Base-by-base conservation (phyloP, 768 basidiomycete species). In the Dioszegia crocea region DNA sequence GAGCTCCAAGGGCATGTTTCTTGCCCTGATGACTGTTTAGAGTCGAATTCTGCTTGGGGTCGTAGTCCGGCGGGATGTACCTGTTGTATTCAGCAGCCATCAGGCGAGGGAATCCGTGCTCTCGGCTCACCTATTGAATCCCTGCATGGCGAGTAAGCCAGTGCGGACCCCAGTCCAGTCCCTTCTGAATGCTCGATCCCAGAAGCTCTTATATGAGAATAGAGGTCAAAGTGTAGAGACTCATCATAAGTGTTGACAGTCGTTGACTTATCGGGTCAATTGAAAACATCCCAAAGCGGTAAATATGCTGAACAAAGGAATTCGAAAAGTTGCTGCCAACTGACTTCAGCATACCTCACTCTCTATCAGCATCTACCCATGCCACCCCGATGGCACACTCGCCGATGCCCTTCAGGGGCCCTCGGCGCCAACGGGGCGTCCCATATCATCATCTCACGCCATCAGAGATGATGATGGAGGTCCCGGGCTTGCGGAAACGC, bases 1-100 rank as follows among this genome's bases (percentile, higher is more conserved):
- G 81, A 77, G 89, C 88, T 14, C 91, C 91, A 8, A 96, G 79
- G 0, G 93, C 92, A 81, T 97, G 93, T 63, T 73, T 73, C 78
- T 94, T 96, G 55, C 93, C 80, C 45, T 76, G 74, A 38, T 76
- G 72, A 16, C 63, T 65, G 62, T 81, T 81, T 40, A 80, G 69
- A 0, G 79, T 77, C 14, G 70, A 68, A 21, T 64, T 56, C 56
- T 86, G 83, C 63, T 83, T 82, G 3, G 83, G 84, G 60, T 88
- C 86, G 63, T 83, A 88, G 67, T 88, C 87, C 0, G 88, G 86
- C 0, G 87, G 87, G 60, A 87, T 87, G 71, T 88, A 89, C 64
- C 86, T 71, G 36, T 2, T 3, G 12, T 2, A 21, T n/a, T 51
- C 31, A 38, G 49, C 30, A 16, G n/a, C 3, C 31, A 19, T 10